These are phyloP conservation scores for Graphium sp. DNA, from an alignment of 2,329 filamentous ascomycete species.

Conservation along the genomic window DNA sequence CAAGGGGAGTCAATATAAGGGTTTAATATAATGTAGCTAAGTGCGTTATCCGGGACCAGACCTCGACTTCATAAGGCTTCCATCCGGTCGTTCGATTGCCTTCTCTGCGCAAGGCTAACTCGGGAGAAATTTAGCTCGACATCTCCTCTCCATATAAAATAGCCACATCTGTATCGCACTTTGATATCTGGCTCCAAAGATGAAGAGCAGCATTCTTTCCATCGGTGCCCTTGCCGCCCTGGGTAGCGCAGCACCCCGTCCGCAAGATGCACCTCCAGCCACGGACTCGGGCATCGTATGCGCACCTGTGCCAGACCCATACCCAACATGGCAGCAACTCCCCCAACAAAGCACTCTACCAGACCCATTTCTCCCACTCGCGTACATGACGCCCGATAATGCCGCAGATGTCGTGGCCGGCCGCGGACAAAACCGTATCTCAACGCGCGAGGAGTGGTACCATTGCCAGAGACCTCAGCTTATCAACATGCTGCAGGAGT, in stretches of 20 bases:
- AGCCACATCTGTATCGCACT: no score
- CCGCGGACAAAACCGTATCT: slow-evolving; percentile 21
- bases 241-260: slow-evolving; percentile 1
- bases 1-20: no score
- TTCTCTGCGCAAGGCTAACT: no score
- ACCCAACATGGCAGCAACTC: slow-evolving; percentile 17
- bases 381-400: slow-evolving; percentile 17
- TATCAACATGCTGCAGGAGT: slow-evolving; percentile 28
- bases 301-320: slow-evolving; percentile 11
- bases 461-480: slow-evolving; percentile 30
- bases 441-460: slow-evolving; percentile 28
- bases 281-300: slow-evolving; percentile 6
- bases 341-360: slow-evolving; percentile 20
- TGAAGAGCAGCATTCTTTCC: slow-evolving; percentile 1
- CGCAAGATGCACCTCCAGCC: slow-evolving; percentile 1
- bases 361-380: slow-evolving; percentile 24
- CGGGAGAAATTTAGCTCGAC: no score
- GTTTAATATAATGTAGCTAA: no score
- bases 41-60: no score
- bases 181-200: slow-evolving; percentile 6
- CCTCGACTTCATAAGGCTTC: no score
- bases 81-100: no score
- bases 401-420: slow-evolving; percentile 17
- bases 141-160: no score
- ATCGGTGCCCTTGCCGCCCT: slow-evolving; percentile 2